Percentiles rank a stretch among this genome's conserved stretches.
Conservation (phyloP, 2,329 filamentous ascomycete species). For the Hortaea werneckii region DNA sequence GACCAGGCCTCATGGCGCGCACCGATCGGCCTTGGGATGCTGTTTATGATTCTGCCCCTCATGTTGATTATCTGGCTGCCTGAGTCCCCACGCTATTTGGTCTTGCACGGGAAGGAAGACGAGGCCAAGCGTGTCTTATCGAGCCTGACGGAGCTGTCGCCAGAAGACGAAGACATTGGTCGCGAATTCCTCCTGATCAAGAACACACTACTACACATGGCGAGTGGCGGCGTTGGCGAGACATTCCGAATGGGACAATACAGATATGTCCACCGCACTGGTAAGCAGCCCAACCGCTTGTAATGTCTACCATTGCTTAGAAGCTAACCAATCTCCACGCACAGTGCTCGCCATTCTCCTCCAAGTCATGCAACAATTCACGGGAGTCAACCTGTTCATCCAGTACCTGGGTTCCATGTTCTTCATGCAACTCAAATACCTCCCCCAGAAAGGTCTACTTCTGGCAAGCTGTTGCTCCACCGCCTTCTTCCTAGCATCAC, state of each 20-base stretch:
- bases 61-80: constrained; percentile 15
- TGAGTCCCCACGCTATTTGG: constrained; percentile 36
- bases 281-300: too few species aligned
- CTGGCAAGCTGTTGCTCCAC: constrained; percentile 26
- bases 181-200: constrained; percentile 44
- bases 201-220: constrained; percentile 40
- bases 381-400: constrained; percentile 26
- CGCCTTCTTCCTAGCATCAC: constrained; percentile 42
- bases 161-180: constrained; percentile 35
- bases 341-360: constrained; percentile 22
- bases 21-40: constrained; percentile 20
- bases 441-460: constrained; percentile 21
- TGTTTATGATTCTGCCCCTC: constrained; percentile 16
- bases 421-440: constrained; percentile 24
- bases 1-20: constrained; percentile 20
- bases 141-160: constrained; percentile 37
- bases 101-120: constrained; percentile 45
- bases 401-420: constrained; percentile 36
- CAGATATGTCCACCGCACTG: constrained; percentile 22
- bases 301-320: too few species aligned
- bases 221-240: constrained; percentile 17
- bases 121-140: constrained; percentile 39
- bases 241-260: constrained; percentile 22
- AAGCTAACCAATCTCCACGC: too few species aligned
- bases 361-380: constrained; percentile 26